phyloP scores from a whole-genome alignment of 176 grass and related monocot species.

The Zizania latifolia region DNA sequence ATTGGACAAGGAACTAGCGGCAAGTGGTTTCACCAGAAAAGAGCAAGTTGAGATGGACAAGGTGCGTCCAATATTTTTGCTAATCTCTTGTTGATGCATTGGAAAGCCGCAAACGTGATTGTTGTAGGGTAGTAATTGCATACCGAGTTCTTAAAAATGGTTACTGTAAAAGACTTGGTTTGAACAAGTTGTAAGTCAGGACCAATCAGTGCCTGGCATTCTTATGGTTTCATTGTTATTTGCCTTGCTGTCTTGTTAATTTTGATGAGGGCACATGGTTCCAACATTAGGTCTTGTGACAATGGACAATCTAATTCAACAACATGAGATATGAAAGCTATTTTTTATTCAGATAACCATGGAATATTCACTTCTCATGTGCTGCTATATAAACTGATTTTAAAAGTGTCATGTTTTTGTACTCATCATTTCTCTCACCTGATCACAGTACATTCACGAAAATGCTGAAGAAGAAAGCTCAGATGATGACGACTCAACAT shows the following conservation, averaged over 20 bases:
- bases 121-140: neutral
- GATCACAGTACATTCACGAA: slow-evolving; percentile 68
- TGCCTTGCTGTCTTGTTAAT: too few species aligned
- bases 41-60: slow-evolving; percentile 83
- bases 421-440: neutral
- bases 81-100: neutral
- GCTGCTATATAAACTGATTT: neutral
- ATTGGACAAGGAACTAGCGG: slow-evolving; percentile 81
- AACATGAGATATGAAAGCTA: too few species aligned
- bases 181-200: neutral
- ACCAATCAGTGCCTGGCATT: neutral
- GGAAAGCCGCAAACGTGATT: neutral
- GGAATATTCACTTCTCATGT: slow-evolving; percentile 7
- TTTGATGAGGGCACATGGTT: too few species aligned
- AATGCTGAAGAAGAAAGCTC: slow-evolving; percentile 43
- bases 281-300: too few species aligned
- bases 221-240: neutral
- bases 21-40: slow-evolving; percentile 88
- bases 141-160: neutral
- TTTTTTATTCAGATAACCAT: neutral
- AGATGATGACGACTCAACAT: slow-evolving; percentile 33
- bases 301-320: too few species aligned
- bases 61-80: slow-evolving; percentile 27
- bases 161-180: neutral
- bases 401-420: neutral